Conservation (phyloP, 768 basidiomycete genomes). For the Tephrocybe sp. region DNA sequence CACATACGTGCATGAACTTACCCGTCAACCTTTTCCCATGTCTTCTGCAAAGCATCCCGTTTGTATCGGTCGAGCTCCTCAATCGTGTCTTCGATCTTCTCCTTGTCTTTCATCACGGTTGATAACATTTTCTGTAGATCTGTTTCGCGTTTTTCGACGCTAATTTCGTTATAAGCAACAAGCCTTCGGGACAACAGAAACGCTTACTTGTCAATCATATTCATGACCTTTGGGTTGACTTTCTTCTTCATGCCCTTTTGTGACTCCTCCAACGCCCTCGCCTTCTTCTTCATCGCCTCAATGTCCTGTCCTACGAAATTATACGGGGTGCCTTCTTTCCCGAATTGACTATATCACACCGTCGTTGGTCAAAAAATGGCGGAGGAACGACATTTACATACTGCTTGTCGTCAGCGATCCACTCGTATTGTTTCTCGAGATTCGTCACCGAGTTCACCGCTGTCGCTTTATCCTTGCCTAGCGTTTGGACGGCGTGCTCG, state of each 20-base stretch:
- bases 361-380: background rate
- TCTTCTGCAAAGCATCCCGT: slow-evolving; percentile 88
- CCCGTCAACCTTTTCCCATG: slow-evolving; percentile 96
- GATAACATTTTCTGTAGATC: slow-evolving; percentile 86
- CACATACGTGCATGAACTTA: slow-evolving; percentile 36
- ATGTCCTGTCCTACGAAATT: slow-evolving; percentile 76
- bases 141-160: slow-evolving; percentile 91
- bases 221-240: slow-evolving; percentile 92
- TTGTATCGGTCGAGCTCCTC: slow-evolving; percentile 93
- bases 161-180: slow-evolving; percentile 26
- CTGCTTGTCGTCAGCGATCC: slow-evolving; percentile 90
- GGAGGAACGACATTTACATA: slow-evolving; percentile 38
- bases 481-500: slow-evolving; percentile 65
- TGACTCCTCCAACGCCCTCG: slow-evolving; percentile 69
- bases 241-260: slow-evolving; percentile 94
- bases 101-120: slow-evolving; percentile 88
- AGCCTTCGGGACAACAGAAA: slow-evolving; percentile 3
- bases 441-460: slow-evolving; percentile 52
- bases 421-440: slow-evolving; percentile 82
- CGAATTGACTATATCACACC: slow-evolving; percentile 65
- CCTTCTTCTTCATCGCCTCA: slow-evolving; percentile 55
- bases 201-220: slow-evolving; percentile 90
- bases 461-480: slow-evolving; percentile 64
- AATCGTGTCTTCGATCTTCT: slow-evolving; percentile 94
- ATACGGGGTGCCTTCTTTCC: slow-evolving; percentile 76